Conservation (phyloP, 192 early-diverging fungal genomes). For the Umbelopsis ramanniana region DNA sequence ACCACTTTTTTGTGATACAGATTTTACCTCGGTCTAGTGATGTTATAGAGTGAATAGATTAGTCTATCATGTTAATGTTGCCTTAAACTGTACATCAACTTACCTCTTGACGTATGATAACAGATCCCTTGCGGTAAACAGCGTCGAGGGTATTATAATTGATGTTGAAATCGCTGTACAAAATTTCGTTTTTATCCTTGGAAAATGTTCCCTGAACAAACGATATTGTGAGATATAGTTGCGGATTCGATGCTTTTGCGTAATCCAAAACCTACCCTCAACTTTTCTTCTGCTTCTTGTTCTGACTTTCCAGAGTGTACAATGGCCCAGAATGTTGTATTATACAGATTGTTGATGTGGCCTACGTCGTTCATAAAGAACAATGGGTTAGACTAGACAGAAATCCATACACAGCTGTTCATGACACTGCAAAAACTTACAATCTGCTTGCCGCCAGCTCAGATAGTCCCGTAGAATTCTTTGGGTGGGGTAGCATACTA, state of each 20-base stretch:
- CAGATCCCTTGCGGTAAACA: slow-evolving; percentile 89
- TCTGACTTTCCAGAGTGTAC: slow-evolving; percentile 75
- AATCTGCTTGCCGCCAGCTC: slow-evolving; percentile 93
- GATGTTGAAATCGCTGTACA: slow-evolving; percentile 81
- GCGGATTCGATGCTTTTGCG: no score
- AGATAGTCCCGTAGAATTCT: slow-evolving; percentile 91
- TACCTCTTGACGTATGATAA: slow-evolving; percentile 68
- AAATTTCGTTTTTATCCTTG: slow-evolving; percentile 88
- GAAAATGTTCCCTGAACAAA: slow-evolving; percentile 78
- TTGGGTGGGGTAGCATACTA: slow-evolving; percentile 85
- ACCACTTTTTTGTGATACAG: slow-evolving; percentile 23
- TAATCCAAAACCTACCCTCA: slow-evolving; percentile 61
- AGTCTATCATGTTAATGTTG: no score
- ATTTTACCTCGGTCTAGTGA: slow-evolving; percentile 27
- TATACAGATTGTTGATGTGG: slow-evolving; percentile 92
- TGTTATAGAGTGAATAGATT: no score
- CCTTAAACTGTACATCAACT: no score
- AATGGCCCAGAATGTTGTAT: slow-evolving; percentile 93
- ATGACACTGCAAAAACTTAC: slow-evolving; percentile 31
- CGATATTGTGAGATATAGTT: neutral
- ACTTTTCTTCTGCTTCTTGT: slow-evolving; percentile 72
- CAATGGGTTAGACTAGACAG: neutral
- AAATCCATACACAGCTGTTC: neutral
- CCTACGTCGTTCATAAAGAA: neutral
- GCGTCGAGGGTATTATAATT: slow-evolving; percentile 88